Evolutionary conservation across 257 asterid genomes (phyloP), one percentile per base, ranked within the genome.

Genomic region (Fraxinus quadrangulata): DNA sequence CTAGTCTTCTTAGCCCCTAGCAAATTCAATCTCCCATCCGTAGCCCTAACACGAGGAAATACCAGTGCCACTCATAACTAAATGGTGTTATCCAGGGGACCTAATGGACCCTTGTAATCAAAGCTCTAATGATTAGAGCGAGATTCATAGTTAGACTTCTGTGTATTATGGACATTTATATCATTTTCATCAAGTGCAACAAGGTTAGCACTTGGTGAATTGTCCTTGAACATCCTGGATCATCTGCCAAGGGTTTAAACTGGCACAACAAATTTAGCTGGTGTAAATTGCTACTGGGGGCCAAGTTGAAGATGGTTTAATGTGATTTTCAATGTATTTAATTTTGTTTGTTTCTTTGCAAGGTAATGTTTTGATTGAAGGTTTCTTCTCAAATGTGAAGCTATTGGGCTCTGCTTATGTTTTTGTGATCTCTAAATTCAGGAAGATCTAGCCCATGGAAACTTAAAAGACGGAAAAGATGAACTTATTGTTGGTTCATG

Each of bases 391-490:
- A 51, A 10, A 45, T 79, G 31, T 26, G 61, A 82, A 73, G 66
- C 70, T 78, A 77, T 68, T 49, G 39, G 19, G 63, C 49, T 67
- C 49, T 42, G 54, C 24, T 74, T 67, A 70, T 65, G n/a, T 82
- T 72, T 11, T 68, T 70, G 49, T 75, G 80, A 59, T 79, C 72
- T 79, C 70, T 59, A 68, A 72, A 70, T 87, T 83, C 89, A 85
- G 87, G 90, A 80, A 85, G 80, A 81, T 81, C 51, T 12, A 42
- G 72, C 3, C 54, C 36, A 37, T 39, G 75, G 70, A 67, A 77
- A 74, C 34, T 66, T 73, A 40, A 75, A 85, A 78, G 67, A 39
- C 76, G 81, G 81, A 70, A 76, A 74, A 16, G 59, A 54, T 40
- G 85, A 84, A 77, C 76, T 68, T 47, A 69, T 75, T 39, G 40